Base-by-base conservation (phyloP, 129 eudicot genomes). In the Flaveria robusta region DNA sequence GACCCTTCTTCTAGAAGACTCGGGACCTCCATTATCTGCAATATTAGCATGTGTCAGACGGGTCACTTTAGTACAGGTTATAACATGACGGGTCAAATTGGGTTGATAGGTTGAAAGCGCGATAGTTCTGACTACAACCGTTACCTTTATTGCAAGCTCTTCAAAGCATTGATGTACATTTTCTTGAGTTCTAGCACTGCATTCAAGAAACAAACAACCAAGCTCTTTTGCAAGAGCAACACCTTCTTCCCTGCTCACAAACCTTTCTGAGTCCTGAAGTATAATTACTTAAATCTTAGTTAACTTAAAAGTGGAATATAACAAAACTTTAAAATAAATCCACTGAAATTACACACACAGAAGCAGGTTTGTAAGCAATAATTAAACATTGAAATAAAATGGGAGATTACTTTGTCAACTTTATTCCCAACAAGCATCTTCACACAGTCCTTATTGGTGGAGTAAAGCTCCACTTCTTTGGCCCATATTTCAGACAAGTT, bases 371-470 rank as follows among this genome's bases (percentile, higher is more conserved):
- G 7, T 34, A 34, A 34, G 39, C 39, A 9, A 29, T 49, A n/a
- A 66, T 66, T 5, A 74, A 18, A 68, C 64, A 85, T 27, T 42
- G 24, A 23, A 42, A 51, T 19, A 3, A 31, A 70, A 52, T 64
- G 22, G 65, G 45, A 47, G 84, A 76, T 86, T 85, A 90, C 98
- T 81, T 78, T 87, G 77, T 93, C 98, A 60, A 93, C 96, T 91
- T 93, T 93, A 82, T 93, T 93, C 43, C 97, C 98, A 19, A 93
- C 97, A 72, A 93, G 98, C 98, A 93, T 88, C 90, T 93, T 93
- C 75, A 93, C 79, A 70, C 98, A 93, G 75, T 90, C 92, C 79
- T 85, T 91, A 82, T 90, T 88, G 23, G 96, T 90, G 72, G 97
- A 88, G 82, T 93, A 84, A 43, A 90, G 91, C 3, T 90, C 96